Percentiles rank a stretch among this genome's conserved stretches.
phyloP scores from a whole-genome alignment of 148 eudicot genomes.

The Limonium bicolor region DNA sequence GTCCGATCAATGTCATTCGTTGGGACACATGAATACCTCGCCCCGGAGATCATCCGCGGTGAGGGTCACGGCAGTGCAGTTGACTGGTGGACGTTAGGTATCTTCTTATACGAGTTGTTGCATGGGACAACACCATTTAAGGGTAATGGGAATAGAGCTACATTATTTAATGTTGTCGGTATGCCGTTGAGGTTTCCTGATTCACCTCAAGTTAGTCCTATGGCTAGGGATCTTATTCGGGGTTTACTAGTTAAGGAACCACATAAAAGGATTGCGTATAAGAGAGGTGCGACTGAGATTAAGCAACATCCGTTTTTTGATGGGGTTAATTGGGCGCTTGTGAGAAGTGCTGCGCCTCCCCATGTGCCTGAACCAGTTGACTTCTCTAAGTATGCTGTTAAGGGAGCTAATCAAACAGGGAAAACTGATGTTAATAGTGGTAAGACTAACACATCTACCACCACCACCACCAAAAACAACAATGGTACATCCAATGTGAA shows the following conservation, averaged over 20 bases:
- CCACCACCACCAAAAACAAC: too few species aligned
- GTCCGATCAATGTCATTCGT: constrained; percentile 66
- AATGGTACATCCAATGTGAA: too few species aligned
- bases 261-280: constrained; percentile 2
- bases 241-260: constrained; percentile 4
- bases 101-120: constrained; percentile 42
- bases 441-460: too few species aligned
- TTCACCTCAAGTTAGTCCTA: constrained; percentile 2
- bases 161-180: constrained; percentile 52
- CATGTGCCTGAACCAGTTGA: constrained; percentile 1
- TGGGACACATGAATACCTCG: constrained; percentile 53
- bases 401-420: too few species aligned
- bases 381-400: too few species aligned
- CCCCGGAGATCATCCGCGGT: constrained; percentile 47
- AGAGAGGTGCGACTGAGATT: constrained; percentile 4
- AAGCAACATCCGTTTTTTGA: constrained; percentile 7
- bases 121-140: constrained; percentile 56
- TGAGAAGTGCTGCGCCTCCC: constrained; percentile 3
- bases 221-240: constrained; percentile 1
- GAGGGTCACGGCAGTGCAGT: constrained; percentile 66
- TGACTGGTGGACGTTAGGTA: constrained; percentile 65
- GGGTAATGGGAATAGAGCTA: constrained; percentile 54
- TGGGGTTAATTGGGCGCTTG: constrained; percentile 4
- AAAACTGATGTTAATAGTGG: too few species aligned
- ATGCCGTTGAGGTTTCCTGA: constrained; percentile 60